Percentiles rank a stretch among this genome's conserved stretches.
Conservation (phyloP, 2,329 filamentous ascomycete genomes). For the Colletotrichum liaoningense region DNA sequence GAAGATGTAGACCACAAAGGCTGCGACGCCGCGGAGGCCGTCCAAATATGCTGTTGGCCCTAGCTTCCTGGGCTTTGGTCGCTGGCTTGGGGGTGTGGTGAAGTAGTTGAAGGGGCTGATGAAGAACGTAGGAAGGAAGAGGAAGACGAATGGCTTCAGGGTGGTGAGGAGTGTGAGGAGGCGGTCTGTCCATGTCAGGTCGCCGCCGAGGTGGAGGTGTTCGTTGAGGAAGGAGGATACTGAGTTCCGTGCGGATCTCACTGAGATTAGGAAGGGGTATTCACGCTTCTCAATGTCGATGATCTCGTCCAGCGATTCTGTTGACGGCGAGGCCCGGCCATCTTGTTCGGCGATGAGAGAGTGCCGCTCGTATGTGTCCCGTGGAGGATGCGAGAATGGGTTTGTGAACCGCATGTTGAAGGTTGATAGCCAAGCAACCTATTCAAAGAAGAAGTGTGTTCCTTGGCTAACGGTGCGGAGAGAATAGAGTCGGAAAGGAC, state of each 20-base stretch:
- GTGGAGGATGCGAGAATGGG: neutral
- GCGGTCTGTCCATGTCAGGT: neutral
- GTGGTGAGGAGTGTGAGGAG: neutral
- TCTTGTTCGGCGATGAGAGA: neutral
- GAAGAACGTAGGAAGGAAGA: slow-evolving; percentile 2
- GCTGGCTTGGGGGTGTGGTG: accelerated
- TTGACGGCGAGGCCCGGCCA: neutral
- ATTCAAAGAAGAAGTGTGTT: neutral
- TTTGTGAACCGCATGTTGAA: slow-evolving; percentile 10
- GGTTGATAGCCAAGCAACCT: neutral
- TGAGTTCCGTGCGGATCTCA: slow-evolving; percentile 7
- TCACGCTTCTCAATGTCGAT: neutral
- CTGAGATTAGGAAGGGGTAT: neutral
- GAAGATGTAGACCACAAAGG: slow-evolving; percentile 66
- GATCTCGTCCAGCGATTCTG: neutral
- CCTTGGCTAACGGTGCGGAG: neutral
- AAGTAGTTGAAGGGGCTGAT: neutral
- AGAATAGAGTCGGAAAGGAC: neutral
- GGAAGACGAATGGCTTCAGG: neutral
- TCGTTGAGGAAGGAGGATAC: slow-evolving; percentile 14
- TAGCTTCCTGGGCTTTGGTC: slow-evolving; percentile 35
- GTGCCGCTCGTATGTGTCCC: neutral
- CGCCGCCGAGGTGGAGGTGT: neutral
- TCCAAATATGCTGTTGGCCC: slow-evolving; percentile 67
- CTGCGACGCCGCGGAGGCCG: slow-evolving; percentile 66